Evolutionary conservation across 1,139 yeast species (phyloP).

Genomic region (Yamadazyma sp.): DNA sequence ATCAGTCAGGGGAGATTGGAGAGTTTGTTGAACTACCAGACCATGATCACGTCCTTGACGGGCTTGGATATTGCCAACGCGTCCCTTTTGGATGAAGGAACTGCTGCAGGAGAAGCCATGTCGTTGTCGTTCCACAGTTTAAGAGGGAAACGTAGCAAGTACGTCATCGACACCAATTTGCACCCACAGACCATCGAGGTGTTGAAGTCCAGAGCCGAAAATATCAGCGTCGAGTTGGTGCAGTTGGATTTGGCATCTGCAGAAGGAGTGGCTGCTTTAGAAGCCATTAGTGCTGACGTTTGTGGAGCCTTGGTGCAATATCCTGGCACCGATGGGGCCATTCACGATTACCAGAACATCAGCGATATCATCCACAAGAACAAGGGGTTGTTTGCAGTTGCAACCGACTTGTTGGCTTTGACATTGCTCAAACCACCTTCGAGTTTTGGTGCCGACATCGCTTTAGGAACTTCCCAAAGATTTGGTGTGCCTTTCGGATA

Average conservation of each 20-base stretch:
- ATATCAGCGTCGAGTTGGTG: conserved; percentile 66
- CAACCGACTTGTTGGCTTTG: conserved; percentile 86
- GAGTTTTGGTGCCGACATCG: conserved; percentile 88
- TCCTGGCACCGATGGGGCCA: conserved; percentile 84
- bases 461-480: conserved; percentile 89
- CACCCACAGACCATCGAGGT: conserved; percentile 89
- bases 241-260: conserved; percentile 54
- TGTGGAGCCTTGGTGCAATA: conserved; percentile 90
- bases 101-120: conserved; percentile 99
- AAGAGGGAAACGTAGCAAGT: conserved; percentile 66
- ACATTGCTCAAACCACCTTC: conserved; percentile 84
- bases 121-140: conserved; percentile 69
- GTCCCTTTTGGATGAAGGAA: conserved; percentile 91
- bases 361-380: conserved; percentile 65
- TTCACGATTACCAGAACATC: conserved; percentile 53
- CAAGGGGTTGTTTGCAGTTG: conserved; percentile 79
- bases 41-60: conserved; percentile 83
- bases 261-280: conserved; percentile 45
- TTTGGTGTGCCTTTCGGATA: conserved; percentile 97
- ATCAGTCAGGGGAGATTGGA: conserved; percentile 96
- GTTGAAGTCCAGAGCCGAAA: conserved; percentile 72
- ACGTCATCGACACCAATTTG: conserved; percentile 71
- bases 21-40: conserved; percentile 85
- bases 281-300: conserved; percentile 37
- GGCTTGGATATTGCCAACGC: conserved; percentile 94